Evolutionary conservation across 2,329 filamentous ascomycete species (phyloP), one percentile per base, ranked within the genome.

Genomic region (Myriosclerotinia duriaeana): DNA sequence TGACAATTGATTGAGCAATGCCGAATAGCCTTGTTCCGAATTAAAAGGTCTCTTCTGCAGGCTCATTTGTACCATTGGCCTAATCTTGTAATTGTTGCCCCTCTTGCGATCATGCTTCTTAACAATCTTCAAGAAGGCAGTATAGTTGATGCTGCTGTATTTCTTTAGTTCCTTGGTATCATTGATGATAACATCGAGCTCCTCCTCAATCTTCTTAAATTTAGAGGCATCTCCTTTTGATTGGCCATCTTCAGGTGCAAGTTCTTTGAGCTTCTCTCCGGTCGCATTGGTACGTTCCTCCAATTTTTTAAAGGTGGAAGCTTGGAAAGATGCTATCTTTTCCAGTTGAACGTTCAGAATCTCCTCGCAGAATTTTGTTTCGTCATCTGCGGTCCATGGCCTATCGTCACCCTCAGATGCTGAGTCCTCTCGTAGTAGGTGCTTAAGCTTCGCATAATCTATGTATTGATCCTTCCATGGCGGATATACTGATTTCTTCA

Each of bases 41-140:
- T 98, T 97, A 83, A 99, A 96, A 15, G 94, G 93, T 69, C 93
- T 84, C 71, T 92, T 87, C n/a, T 91, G 87, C 74, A 99, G 80
- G 74, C 91, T 90, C 74, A 97, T 89, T 80, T 97, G 91, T 79
- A 98, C 88, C 81, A 98, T 88, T 38, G 95, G 93, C 34, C 92
- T 88, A 72, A 98, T 90, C 77, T 89, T 92, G 82, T 98, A 98
- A 64, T 88, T 85, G 71, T 88, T 85, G 66, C 93, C 93, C 71
- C 94, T 86, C 80, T 94, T 96, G 72, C 95, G 91, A 79, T 99
- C 95, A 79, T 99, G 95, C 81, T 99, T 99, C 87, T 99, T 99
- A 66, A 93, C 93, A 58, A 96, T 96, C 83, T 99, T 99, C 76
- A 97, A 85, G 79, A 98, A 97, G 58, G 93, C 95, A 7, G 95